phyloP scores from a whole-genome alignment of 148 eudicot species.

The Mesembryanthemum crystallinum region DNA sequence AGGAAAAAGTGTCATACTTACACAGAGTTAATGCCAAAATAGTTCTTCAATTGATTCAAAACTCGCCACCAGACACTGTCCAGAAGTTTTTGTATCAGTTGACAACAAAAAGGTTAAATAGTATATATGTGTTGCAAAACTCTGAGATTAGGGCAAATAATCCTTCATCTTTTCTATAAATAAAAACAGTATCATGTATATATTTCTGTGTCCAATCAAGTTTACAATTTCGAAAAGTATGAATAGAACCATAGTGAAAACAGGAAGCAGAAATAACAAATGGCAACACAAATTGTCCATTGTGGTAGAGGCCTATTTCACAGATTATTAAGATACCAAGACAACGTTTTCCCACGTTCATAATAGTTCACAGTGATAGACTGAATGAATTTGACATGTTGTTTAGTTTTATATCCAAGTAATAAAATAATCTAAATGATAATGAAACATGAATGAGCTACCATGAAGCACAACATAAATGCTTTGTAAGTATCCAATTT shows the following conservation, averaged over 20 bases:
- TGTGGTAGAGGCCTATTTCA: no score
- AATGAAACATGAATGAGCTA: no score
- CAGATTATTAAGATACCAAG: background rate
- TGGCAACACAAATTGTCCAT: no score
- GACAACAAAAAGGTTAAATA: background rate
- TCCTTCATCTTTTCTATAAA: background rate
- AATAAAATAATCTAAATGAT: no score
- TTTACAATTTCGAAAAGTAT: background rate
- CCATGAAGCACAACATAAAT: no score
- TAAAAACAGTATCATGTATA: background rate
- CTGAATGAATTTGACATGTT: no score
- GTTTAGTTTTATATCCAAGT: no score
- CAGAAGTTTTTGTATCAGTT: constrained; percentile 7
- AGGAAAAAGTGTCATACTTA: constrained; percentile 15
- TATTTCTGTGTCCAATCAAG: background rate
- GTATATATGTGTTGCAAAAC: background rate
- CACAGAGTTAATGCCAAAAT: constrained; percentile 18
- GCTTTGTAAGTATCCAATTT: no score
- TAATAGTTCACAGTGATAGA: background rate
- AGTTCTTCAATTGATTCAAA: constrained; percentile 26
- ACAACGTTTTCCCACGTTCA: background rate
- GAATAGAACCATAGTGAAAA: no score
- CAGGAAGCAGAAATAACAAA: no score
- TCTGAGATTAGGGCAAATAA: background rate
- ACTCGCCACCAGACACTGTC: constrained; percentile 30